Conservation (phyloP, 2,329 filamentous ascomycete genomes). For the Arthroderma sp. region DNA sequence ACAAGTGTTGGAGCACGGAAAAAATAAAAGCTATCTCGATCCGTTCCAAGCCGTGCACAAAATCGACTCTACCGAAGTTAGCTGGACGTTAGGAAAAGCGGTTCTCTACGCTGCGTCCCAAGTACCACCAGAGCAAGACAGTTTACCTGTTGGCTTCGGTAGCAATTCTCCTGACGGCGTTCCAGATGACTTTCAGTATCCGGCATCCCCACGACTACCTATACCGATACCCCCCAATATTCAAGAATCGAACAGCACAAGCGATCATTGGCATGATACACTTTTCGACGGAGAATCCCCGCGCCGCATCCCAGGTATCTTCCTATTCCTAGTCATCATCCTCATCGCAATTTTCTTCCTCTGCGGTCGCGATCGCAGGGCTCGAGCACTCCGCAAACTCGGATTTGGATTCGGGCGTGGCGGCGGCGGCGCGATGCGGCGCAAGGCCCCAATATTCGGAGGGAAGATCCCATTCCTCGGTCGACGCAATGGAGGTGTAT, state of each 20-base stretch:
- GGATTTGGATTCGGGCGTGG: constrained; percentile 23
- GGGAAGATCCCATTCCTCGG: constrained; percentile 29
- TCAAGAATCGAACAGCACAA: constrained; percentile 20
- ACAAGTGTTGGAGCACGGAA: constrained; percentile 52
- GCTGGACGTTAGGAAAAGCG: constrained; percentile 96
- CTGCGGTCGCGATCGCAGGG: constrained; percentile 63
- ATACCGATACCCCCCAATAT: constrained; percentile 14
- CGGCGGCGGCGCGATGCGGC: constrained; percentile 15
- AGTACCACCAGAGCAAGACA: constrained; percentile 50
- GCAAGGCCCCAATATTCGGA: constrained; percentile 43
- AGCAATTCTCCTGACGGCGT: constrained; percentile 57
- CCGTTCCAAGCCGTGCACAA: constrained; percentile 89
- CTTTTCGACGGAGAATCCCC: constrained; percentile 55
- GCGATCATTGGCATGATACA: constrained; percentile 46
- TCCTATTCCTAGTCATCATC: constrained; percentile 66
- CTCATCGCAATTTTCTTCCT: constrained; percentile 58
- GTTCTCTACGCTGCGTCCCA: constrained; percentile 87
- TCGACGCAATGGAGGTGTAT: constrained; percentile 24
- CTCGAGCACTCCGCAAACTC: constrained; percentile 46
- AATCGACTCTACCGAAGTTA: constrained; percentile 81
- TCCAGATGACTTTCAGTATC: constrained; percentile 71
- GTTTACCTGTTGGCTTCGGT: constrained; percentile 79
- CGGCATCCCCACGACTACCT: constrained; percentile 32
- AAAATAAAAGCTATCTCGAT: constrained; percentile 63
- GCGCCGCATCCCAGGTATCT: constrained; percentile 56